Evolutionary conservation across 768 basidiomycete species (phyloP), one percentile per base, ranked within the genome.

Genomic region (Trichaptum fuscoviolaceum): DNA sequence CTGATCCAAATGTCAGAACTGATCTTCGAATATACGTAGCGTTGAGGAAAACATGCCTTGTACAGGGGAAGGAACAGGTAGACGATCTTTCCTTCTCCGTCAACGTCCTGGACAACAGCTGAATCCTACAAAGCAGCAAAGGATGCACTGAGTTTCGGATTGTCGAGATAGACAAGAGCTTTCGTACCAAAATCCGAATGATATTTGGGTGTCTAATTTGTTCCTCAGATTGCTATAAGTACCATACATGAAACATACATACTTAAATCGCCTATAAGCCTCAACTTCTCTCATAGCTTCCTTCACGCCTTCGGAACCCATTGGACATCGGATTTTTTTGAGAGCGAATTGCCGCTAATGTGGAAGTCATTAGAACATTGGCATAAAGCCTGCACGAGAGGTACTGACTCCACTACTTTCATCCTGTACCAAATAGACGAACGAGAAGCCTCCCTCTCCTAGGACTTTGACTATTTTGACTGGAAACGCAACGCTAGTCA

Each of bases 41-140:
- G 57, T 20, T 34, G n/a, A n/a, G n/a, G n/a, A n/a, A n/a, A n/a
- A 72, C 79, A 42, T 59, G 90, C 93, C 82, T 93, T 90, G 81
- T 95, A 98, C 35, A 94, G 82, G 0, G 97, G 97, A 6, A 99
- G 81, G 82, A 99, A 99, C 64, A 99, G 87, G 76, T 97, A 98
- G 34, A 97, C 94, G 66, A 98, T 91, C 76, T 96, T 91, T 12
- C 94, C 95, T 62, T 95, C 95, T 17, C 93, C 95, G 67, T 91
- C 89, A 35, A 92, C 90, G 72, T 98, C 95, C 76, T 97, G 95
- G 0, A 96, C 90, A 4, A 96, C 93, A 1, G 95, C 93, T 17
- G 95, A 96, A 73, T 98, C 95, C 92, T 93, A 61, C 27, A 27
- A 35, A 30, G 30, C 30, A 30, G 8, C 8, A 3, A 8, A 30